These are phyloP conservation scores for Mycocentrospora acerina DNA, from an alignment of 2,329 filamentous ascomycete species.

Conservation along the genomic window DNA sequence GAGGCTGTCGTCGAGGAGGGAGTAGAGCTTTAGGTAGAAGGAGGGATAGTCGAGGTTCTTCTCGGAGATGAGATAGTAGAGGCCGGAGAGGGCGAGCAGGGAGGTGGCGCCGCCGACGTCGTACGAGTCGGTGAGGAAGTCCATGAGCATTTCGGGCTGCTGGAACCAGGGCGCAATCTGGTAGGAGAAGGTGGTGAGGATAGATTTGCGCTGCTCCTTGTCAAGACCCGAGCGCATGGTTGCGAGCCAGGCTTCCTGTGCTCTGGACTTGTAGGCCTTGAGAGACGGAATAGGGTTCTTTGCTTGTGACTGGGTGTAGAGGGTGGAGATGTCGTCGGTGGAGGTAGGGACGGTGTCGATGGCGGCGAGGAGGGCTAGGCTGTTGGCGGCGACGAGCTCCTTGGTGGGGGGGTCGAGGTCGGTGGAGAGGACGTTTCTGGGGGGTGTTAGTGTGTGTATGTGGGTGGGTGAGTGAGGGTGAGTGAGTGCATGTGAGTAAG, in stretches of 20 bases:
- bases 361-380: slow-evolving; percentile 63
- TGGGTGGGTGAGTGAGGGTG: slow-evolving; percentile 72
- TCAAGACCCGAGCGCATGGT: slow-evolving; percentile 68
- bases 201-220: slow-evolving; percentile 74
- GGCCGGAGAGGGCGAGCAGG: slow-evolving; percentile 82
- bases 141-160: slow-evolving; percentile 85
- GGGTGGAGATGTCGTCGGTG: slow-evolving; percentile 66
- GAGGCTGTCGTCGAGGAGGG: slow-evolving; percentile 79
- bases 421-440: slow-evolving; percentile 29
- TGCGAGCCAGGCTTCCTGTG: slow-evolving; percentile 84
- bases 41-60: slow-evolving; percentile 94
- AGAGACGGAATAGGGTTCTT: slow-evolving; percentile 63
- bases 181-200: slow-evolving; percentile 73
- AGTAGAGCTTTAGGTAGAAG: slow-evolving; percentile 94
- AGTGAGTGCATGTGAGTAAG: too few species aligned
- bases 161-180: slow-evolving; percentile 87
- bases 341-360: slow-evolving; percentile 72
- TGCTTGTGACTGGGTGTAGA: slow-evolving; percentile 67
- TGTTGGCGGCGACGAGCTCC: slow-evolving; percentile 47
- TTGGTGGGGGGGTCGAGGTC: slow-evolving; percentile 23
- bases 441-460: slow-evolving; percentile 55
- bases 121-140: slow-evolving; percentile 95
- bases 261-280: slow-evolving; percentile 72
- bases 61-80: slow-evolving; percentile 92
- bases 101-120: slow-evolving; percentile 83